Conservation (phyloP, 2,329 filamentous ascomycete species). For the Septoria linicola region DNA sequence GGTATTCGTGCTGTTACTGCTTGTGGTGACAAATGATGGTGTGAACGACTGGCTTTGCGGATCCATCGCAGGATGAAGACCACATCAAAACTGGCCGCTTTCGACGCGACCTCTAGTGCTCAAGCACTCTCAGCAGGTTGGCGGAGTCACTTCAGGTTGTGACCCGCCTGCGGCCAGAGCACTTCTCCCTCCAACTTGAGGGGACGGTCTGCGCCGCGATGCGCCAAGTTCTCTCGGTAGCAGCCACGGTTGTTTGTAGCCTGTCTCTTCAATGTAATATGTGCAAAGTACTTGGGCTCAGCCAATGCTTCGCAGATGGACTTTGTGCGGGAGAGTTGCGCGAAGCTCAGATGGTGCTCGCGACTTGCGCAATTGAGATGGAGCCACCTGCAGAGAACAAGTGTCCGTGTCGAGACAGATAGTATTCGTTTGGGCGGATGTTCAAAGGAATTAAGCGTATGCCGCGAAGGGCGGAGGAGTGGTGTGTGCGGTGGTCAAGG, state of each 20-base stretch:
- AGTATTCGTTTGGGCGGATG: no score
- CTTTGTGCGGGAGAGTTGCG: no score
- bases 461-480: background rate
- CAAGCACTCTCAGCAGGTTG: no score
- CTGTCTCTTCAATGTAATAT: no score
- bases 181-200: background rate
- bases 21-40: slow-evolving; percentile 42
- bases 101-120: slow-evolving; percentile 1
- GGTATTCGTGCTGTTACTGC: slow-evolving; percentile 30
- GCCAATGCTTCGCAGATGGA: no score
- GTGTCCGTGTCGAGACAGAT: no score
- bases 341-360: no score
- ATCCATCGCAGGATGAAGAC: slow-evolving; percentile 52
- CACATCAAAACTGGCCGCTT: slow-evolving; percentile 26
- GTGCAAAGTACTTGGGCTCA: no score
- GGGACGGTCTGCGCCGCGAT: slow-evolving; percentile 23
- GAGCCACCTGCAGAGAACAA: no score
- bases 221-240: slow-evolving; percentile 17
- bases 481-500: no score
- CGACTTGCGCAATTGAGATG: no score
- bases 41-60: slow-evolving; percentile 62
- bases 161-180: background rate
- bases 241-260: slow-evolving; percentile 19
- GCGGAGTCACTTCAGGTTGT: no score
- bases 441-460: background rate